A percentile compares a stretch with the other conserved stretches of the same genome.
These are phyloP conservation scores for Camelina laxa DNA, from an alignment of 345 rosid genomes.

Conservation along the genomic window DNA sequence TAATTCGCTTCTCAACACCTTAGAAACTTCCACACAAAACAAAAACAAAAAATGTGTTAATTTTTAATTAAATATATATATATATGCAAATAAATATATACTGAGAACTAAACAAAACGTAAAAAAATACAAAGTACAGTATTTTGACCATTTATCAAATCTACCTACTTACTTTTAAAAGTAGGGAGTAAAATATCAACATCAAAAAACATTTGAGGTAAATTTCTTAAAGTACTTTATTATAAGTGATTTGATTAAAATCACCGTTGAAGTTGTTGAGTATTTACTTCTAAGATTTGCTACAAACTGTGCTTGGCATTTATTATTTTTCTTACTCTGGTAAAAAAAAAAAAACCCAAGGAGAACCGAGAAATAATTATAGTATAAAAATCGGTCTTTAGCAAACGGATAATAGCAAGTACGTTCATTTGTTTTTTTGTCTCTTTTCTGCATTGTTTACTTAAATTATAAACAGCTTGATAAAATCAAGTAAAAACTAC, in stretches of 20 bases:
- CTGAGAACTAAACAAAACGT: neutral
- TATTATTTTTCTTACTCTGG: constrained; percentile 9
- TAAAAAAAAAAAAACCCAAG: neutral
- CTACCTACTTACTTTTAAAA: constrained; percentile 6
- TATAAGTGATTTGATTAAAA: neutral
- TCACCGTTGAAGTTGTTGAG: constrained; percentile 43
- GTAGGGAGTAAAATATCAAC: constrained; percentile 29
- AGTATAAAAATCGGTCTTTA: constrained; percentile 15
- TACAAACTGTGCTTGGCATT: constrained; percentile 31
- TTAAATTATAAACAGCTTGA: neutral
- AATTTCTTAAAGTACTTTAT: neutral
- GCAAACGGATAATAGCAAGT: constrained; percentile 17
- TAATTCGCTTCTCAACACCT: neutral
- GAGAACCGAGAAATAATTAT: neutral
- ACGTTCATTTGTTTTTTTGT: neutral
- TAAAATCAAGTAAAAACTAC: neutral
- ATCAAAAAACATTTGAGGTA: constrained; percentile 22
- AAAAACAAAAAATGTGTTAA: neutral
- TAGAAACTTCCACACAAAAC: neutral
- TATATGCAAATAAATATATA: neutral
- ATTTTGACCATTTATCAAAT: constrained; percentile 9
- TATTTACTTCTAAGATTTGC: constrained; percentile 28
- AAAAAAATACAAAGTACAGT: neutral
- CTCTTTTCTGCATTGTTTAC: neutral
- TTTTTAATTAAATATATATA: too few species aligned